Evolutionary conservation across 768 basidiomycete species (phyloP), one percentile per base, ranked within the genome.

Genomic region (Mycena sanguinolenta): DNA sequence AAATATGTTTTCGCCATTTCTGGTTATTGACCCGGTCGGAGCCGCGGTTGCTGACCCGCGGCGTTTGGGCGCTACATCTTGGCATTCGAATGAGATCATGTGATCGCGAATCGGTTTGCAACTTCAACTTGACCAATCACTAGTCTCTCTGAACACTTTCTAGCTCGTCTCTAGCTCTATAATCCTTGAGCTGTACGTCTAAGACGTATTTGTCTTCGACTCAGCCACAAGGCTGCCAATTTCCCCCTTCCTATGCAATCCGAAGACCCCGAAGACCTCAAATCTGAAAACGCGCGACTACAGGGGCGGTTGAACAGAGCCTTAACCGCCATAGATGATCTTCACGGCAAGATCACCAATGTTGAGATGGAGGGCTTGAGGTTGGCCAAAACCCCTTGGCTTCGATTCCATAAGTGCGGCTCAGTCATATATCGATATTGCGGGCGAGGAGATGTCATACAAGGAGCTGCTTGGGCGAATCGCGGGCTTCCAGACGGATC

Each of bases 341-440:
- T 57, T 13, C 42, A 61, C 3, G 14, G 5, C 30, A 62, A 39
- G 38, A 27, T 67, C 32, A 28, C 3, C 32, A 38, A 52, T 9
- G n/a, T 28, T n/a, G 60, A 66, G 55, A 13, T 52, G 44, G 30
- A 46, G 21, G 59, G 58, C 30, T 8, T 16, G 8, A 71, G 30
- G 38, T 34, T 71, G 27, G 64, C 65, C 2, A 63, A 62, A 19
- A 50, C 64, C 10, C n/a, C 46, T 71, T 7, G 70, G 70, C 14
- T 71, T 71, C 19, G 27, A 19, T 8, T 52, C 44, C 0, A 36
- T 71, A 2, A 21, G 28, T 23, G 27, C 21, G 46, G 70, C 70
- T 1, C 59, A 71, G 32, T n/a, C 65, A 12, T 66, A 32, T 44
- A 42, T 66, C 57, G 55, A 71, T 46, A 14, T 50, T 19, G 58